These are phyloP conservation scores for Calonectria pauciramosa DNA, from an alignment of 2,329 filamentous ascomycete species.

Conservation along the genomic window DNA sequence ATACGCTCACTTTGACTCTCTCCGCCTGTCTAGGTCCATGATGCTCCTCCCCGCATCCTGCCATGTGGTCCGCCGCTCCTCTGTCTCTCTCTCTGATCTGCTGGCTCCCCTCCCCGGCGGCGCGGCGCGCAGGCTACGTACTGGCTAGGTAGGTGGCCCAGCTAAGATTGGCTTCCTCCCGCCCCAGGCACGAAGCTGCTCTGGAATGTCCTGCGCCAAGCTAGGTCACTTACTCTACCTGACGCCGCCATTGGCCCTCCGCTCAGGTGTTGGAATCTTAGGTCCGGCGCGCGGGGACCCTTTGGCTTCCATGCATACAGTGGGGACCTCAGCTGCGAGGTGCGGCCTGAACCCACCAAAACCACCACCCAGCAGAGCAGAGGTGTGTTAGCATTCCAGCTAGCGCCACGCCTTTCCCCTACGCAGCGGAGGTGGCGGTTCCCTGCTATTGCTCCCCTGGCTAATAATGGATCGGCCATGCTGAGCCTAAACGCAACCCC, in stretches of 20 bases:
- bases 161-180: neutral
- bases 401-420: neutral
- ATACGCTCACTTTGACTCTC: neutral
- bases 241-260: constrained; percentile 6
- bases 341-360: neutral
- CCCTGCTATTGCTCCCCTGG: neutral
- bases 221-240: constrained; percentile 1
- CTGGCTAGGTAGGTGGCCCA: neutral
- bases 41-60: neutral
- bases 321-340: constrained; percentile 9
- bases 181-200: neutral
- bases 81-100: neutral
- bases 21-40: neutral
- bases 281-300: neutral
- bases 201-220: neutral
- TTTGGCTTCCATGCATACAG: constrained; percentile 19
- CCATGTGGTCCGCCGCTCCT: neutral
- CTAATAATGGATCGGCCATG: neutral
- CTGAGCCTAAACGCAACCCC: neutral
- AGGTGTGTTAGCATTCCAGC: neutral
- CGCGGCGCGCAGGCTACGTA: neutral
- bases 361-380: neutral
- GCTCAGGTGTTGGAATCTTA: constrained; percentile 12
- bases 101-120: neutral
- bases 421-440: neutral